Conservation (phyloP, 164 flowering plant species). For the Annona squamosa region DNA sequence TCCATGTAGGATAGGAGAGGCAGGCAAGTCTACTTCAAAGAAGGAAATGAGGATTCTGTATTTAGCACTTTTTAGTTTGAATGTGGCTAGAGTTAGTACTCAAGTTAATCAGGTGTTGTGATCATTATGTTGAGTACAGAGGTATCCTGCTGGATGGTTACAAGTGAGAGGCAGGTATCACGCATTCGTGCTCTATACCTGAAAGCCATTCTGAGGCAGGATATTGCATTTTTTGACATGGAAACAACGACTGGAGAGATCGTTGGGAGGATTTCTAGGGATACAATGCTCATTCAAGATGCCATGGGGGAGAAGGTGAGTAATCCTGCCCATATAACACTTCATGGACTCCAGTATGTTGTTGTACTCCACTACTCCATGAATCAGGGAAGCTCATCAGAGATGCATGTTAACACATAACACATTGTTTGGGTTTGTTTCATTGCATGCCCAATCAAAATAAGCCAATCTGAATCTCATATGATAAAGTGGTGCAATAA, state of each 20-base stretch:
- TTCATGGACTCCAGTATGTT: no score
- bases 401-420: no score
- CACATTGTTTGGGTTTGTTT: no score
- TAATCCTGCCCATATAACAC: neutral
- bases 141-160: slow-evolving; percentile 59
- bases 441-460: neutral
- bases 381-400: no score
- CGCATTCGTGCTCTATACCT: slow-evolving; percentile 45
- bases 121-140: slow-evolving; percentile 19
- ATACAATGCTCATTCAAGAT: slow-evolving; percentile 60
- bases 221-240: slow-evolving; percentile 55
- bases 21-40: no score
- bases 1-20: no score
- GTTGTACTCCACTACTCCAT: no score
- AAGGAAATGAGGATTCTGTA: no score
- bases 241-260: slow-evolving; percentile 60
- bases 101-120: no score
- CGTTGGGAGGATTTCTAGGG: slow-evolving; percentile 63
- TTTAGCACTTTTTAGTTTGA: no score
- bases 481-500: neutral
- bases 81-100: no score
- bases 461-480: neutral
- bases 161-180: slow-evolving; percentile 48
- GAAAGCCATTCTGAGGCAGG: slow-evolving; percentile 51
- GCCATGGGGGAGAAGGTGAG: slow-evolving; percentile 70